A percentile compares a stretch with the other conserved stretches of the same genome.
These are phyloP conservation scores for Rhizoclosmatium globosum DNA, from an alignment of 192 early-diverging fungal species.

Conservation along the genomic window DNA sequence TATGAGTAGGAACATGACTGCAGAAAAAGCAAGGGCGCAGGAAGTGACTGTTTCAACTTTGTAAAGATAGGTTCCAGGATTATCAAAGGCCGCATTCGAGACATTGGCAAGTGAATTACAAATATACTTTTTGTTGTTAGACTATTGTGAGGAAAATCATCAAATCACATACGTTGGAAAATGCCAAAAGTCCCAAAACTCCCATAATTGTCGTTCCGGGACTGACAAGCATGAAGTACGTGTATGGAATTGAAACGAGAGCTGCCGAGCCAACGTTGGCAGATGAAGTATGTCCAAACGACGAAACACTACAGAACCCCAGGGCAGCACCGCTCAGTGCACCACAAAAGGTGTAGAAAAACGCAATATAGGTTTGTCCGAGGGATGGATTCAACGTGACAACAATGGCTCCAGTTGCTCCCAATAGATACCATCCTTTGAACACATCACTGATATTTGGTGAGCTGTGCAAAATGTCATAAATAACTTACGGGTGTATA, in stretches of 20 bases:
- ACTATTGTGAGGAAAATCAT: too few relatives aligned
- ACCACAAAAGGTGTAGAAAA: background rate
- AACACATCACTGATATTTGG: conserved; percentile 1
- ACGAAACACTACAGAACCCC: background rate
- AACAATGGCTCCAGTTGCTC: background rate
- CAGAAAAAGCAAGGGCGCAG: conserved; percentile 14
- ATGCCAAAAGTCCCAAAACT: conserved; percentile 20
- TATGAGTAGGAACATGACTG: conserved; percentile 21
- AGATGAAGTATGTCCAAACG: background rate
- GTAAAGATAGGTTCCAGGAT: conserved; percentile 16
- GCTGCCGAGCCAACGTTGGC: background rate
- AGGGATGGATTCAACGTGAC: conserved; percentile 5
- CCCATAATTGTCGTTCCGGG: conserved; percentile 2
- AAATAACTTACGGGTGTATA: conserved; percentile 29
- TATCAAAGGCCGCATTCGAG: conserved; percentile 22
- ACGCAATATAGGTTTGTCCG: conserved; percentile 4
- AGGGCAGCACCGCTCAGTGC: background rate
- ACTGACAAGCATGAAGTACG: conserved; percentile 21
- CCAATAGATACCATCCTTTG: conserved; percentile 12
- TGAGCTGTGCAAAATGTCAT: background rate
- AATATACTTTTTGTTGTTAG: conserved; percentile 16
- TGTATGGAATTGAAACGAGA: conserved; percentile 20
- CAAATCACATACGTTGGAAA: conserved; percentile 18
- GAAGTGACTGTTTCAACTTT: conserved; percentile 12
- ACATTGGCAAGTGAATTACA: conserved; percentile 28